Conservation (phyloP, 176 grass and related monocot genomes). For the Secale cereale region DNA sequence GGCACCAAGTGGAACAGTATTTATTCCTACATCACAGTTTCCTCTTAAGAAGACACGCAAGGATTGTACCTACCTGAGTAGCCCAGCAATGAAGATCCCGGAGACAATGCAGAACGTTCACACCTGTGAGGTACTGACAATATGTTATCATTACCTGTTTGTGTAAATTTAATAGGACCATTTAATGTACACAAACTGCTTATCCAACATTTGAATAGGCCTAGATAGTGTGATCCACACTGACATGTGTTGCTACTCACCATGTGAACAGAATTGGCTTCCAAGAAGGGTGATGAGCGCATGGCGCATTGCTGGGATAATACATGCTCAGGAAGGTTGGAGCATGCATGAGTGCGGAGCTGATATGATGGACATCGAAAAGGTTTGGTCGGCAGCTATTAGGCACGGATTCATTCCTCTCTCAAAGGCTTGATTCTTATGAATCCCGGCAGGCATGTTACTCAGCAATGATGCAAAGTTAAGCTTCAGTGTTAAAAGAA, state of each 20-base stretch:
- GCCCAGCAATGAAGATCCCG: slow-evolving; percentile 77
- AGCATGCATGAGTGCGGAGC: slow-evolving; percentile 69
- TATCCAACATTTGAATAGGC: not conserved
- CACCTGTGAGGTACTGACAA: slow-evolving; percentile 63
- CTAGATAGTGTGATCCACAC: not conserved
- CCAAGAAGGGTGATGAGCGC: slow-evolving; percentile 94
- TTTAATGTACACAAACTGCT: not conserved
- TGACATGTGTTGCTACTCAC: not conserved
- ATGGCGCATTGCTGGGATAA: slow-evolving; percentile 72
- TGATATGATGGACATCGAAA: slow-evolving; percentile 49
- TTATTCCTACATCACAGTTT: slow-evolving; percentile 72
- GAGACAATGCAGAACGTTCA: slow-evolving; percentile 67
- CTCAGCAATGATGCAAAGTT: not conserved
- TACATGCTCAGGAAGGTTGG: slow-evolving; percentile 70
- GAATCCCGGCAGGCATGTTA: not conserved
- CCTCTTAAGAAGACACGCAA: slow-evolving; percentile 64
- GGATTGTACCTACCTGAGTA: slow-evolving; percentile 72
- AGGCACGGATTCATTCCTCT: slow-evolving; percentile 64
- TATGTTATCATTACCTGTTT: not conserved
- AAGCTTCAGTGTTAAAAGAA: not conserved
- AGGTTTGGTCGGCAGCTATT: slow-evolving; percentile 49
- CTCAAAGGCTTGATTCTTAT: slow-evolving; percentile 18
- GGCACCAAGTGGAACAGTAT: slow-evolving; percentile 49
- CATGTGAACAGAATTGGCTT: slow-evolving; percentile 72
- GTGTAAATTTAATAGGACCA: not conserved